phyloP scores from a whole-genome alignment of 345 rosid species.

The Brassica incana region DNA sequence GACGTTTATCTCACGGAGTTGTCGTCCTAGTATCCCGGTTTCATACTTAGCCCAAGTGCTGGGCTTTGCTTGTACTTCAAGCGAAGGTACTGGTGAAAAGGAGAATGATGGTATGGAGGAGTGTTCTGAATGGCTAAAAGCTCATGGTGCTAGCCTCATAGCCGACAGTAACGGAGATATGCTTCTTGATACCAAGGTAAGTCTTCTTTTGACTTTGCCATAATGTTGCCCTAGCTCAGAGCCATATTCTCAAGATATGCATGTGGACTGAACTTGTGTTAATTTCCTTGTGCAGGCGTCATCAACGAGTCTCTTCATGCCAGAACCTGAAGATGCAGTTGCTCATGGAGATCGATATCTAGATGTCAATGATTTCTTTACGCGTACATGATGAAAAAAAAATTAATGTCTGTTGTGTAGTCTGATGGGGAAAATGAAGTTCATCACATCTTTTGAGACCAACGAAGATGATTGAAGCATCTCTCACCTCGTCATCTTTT shows the following conservation, averaged over 20 bases:
- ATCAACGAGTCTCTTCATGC: slow-evolving; percentile 73
- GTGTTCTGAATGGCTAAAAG: slow-evolving; percentile 85
- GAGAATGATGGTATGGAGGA: slow-evolving; percentile 62
- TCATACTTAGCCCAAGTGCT: slow-evolving; percentile 69
- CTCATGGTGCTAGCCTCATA: slow-evolving; percentile 75
- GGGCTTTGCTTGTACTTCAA: slow-evolving; percentile 54
- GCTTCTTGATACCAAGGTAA: slow-evolving; percentile 86
- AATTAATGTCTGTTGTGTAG: slow-evolving; percentile 17
- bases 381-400: slow-evolving; percentile 50
- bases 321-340: slow-evolving; percentile 95
- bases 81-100: slow-evolving; percentile 58
- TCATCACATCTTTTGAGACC: slow-evolving; percentile 21
- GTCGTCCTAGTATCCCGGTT: slow-evolving; percentile 88
- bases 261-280: slow-evolving; percentile 14
- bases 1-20: slow-evolving; percentile 76
- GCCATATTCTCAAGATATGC: not conserved
- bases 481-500: slow-evolving; percentile 10
- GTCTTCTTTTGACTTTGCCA: not conserved
- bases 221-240: not conserved
- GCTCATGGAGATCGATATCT: slow-evolving; percentile 89
- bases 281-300: slow-evolving; percentile 60
- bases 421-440: slow-evolving; percentile 7
- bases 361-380: slow-evolving; percentile 85
- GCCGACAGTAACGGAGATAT: slow-evolving; percentile 65
- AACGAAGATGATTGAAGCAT: slow-evolving; percentile 15